Base-by-base conservation (phyloP, 2,329 filamentous ascomycete genomes). In the Phialemoniopsis sp. region DNA sequence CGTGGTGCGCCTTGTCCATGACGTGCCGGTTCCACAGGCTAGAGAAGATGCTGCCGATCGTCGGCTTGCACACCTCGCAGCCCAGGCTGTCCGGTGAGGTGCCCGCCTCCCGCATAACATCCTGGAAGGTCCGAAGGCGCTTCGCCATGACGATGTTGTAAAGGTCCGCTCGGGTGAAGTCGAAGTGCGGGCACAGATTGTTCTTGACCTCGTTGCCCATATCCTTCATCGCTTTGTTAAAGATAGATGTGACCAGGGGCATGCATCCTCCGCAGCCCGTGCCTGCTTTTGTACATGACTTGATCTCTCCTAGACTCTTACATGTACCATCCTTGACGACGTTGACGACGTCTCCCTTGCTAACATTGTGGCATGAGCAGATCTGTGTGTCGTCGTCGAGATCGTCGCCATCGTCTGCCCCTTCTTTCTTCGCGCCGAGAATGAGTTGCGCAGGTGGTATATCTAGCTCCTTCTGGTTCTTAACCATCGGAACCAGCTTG, bases 351-450 rank as follows among this genome's bases (percentile, higher is more conserved):
- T 91, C 87, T 13, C 85, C 86, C 59, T 95, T 95, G 17, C 80
- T 84, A 32, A 95, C 89, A 57, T 95, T 95, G 68, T 95, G 89
- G 52, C 89, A 95, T 2, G 88, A 93, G 62, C 89, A 95, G 45
- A 95, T 85, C 57, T 95, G 90, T 0, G 87, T 87, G 54, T 93
- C 87, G 51, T 93, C 87, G 37, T 83, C 76, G 48, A 95, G 73
- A 52, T 95, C 88, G 49, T 87, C 87, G 1, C 72, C 82, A 19
- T 77, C 78, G 36, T 89, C 86, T 10, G 87, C 88, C 3, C 82
- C 86, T 8, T 88, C 88, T 49, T 83, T 87, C 49, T 79, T 78
- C 0, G 82, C 80, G 1, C 89, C 89, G 3, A 95, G 68, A 46
- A 95, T 95, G 40, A 95, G 81, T 57, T 95, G 81, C 36, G 84